Conservation (phyloP, 2,329 filamentous ascomycete genomes). For the Sporothrix mexicana region DNA sequence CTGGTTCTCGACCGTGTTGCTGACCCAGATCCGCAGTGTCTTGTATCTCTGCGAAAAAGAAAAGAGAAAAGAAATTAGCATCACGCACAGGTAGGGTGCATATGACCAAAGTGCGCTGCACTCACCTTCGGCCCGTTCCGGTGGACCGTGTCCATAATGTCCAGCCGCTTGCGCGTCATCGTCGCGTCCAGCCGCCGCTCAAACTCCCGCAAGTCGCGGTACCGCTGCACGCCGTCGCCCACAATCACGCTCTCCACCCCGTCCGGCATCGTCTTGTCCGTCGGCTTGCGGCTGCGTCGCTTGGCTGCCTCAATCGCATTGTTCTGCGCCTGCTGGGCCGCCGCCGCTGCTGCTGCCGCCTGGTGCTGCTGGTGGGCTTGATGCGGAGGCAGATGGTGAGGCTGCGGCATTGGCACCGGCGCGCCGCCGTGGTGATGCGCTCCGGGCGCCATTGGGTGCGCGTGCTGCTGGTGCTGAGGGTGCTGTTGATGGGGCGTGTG, state of each 20-base stretch:
- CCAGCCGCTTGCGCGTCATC: conserved; percentile 91
- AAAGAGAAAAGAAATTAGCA: no score
- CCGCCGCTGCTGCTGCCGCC: conserved; percentile 50
- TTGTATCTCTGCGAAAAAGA: conserved; percentile 67
- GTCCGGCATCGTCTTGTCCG: conserved; percentile 92
- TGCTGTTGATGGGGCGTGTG: background rate
- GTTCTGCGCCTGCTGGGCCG: conserved; percentile 57
- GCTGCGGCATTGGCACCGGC: conserved; percentile 30
- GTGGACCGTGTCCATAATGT: conserved; percentile 82
- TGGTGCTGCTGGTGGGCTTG: conserved; percentile 53
- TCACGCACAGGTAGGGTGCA: no score
- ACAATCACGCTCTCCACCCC: conserved; percentile 83
- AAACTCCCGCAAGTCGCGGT: conserved; percentile 81
- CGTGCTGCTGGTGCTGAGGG: conserved; percentile 25
- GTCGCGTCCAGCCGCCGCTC: conserved; percentile 89
- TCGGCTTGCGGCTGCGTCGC: conserved; percentile 84
- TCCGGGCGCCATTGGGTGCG: conserved; percentile 31
- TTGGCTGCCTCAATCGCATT: conserved; percentile 72
- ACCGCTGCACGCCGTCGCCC: conserved; percentile 80
- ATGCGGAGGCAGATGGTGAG: conserved; percentile 29
- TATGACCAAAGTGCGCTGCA: background rate
- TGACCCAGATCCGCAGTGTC: conserved; percentile 91
- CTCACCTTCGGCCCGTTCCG: conserved; percentile 54
- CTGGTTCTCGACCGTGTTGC: conserved; percentile 92
- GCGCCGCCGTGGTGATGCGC: conserved; percentile 30